A percentile compares a stretch with the other conserved stretches of the same genome.
Conservation (phyloP, 192 early-diverging fungal genomes). For the Backusella circina region DNA sequence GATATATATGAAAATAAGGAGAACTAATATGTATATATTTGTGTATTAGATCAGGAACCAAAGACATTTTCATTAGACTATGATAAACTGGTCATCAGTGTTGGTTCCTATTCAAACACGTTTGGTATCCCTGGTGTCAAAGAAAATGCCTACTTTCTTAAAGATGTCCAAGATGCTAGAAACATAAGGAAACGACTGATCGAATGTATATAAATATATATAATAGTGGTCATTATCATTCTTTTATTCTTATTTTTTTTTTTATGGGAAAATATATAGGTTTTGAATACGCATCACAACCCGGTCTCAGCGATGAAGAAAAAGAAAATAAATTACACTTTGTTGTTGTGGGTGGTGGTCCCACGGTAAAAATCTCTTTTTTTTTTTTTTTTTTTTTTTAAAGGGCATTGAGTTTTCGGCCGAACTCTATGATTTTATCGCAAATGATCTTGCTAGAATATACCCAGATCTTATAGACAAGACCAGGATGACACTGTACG, state of each 20-base stretch:
- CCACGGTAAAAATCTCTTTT: slow-evolving; percentile 50
- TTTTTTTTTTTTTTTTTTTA: neutral
- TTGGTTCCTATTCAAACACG: slow-evolving; percentile 79
- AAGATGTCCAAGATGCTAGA: slow-evolving; percentile 81
- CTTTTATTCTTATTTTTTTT: neutral
- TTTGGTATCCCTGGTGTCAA: slow-evolving; percentile 83
- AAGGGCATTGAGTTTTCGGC: slow-evolving; percentile 70
- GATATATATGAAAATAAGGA: too few relatives aligned
- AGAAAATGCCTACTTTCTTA: slow-evolving; percentile 81
- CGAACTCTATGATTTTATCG: slow-evolving; percentile 80
- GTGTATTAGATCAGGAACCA: neutral
- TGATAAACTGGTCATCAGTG: slow-evolving; percentile 80
- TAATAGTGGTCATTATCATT: neutral
- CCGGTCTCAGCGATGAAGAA: slow-evolving; percentile 58
- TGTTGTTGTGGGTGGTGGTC: slow-evolving; percentile 85
- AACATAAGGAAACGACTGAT: slow-evolving; percentile 77
- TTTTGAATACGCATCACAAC: slow-evolving; percentile 74
- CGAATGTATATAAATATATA: slow-evolving; percentile 55
- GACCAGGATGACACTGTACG: slow-evolving; percentile 54
- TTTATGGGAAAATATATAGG: slow-evolving; percentile 12
- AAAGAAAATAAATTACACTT: slow-evolving; percentile 69
- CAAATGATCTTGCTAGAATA: slow-evolving; percentile 72
- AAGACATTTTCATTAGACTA: slow-evolving; percentile 57
- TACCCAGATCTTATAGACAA: slow-evolving; percentile 67
- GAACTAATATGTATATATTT: neutral